These are phyloP conservation scores for Solanum virginianum DNA, from an alignment of 257 asterid species.

Conservation along the genomic window DNA sequence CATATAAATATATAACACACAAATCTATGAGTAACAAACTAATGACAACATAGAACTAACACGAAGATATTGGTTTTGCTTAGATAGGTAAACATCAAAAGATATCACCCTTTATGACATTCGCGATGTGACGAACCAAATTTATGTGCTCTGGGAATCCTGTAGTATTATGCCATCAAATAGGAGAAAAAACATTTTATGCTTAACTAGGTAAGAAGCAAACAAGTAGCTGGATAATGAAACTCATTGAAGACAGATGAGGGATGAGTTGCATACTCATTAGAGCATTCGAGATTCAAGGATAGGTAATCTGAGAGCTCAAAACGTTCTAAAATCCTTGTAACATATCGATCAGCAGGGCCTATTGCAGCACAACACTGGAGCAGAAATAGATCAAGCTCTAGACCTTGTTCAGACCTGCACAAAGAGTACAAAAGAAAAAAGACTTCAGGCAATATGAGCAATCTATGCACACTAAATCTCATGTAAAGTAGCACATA, in stretches of 20 bases:
- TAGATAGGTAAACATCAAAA: neutral
- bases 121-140: neutral
- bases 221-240: neutral
- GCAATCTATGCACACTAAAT: neutral
- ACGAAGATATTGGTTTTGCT: neutral
- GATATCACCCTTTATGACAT: neutral
- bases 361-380: conserved; percentile 97
- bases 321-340: conserved; percentile 82
- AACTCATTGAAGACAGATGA: conserved; percentile 13
- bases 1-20: neutral
- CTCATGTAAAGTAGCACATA: neutral
- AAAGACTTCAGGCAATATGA: neutral
- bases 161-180: neutral
- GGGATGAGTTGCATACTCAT: conserved; percentile 60
- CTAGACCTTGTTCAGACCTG: conserved; percentile 94
- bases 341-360: conserved; percentile 77
- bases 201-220: neutral
- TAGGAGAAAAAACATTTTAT: neutral
- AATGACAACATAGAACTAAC: neutral
- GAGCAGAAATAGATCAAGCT: conserved; percentile 89
- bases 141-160: neutral
- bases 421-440: conserved; percentile 8
- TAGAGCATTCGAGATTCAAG: conserved; percentile 63
- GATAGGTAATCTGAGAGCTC: conserved; percentile 66
- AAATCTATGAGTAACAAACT: neutral